Base-by-base conservation (phyloP, 257 asterid genomes). In the Thymus mandschuricus region DNA sequence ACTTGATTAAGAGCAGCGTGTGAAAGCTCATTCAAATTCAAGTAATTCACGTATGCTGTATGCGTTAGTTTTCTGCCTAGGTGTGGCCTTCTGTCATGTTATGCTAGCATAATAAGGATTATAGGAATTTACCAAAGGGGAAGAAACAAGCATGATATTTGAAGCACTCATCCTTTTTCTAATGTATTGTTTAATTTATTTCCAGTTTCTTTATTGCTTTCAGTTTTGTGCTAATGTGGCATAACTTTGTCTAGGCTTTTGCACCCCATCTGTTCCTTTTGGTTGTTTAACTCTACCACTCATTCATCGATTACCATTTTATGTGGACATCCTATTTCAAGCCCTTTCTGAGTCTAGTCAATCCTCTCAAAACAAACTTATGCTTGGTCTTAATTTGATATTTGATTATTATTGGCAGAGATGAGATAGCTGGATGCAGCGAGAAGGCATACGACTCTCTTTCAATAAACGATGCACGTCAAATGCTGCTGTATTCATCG, bases 351-450 rank as follows among this genome's bases (percentile, higher is more conserved):
- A 15, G 68, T 38, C 34, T 35, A 15, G 21, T 29, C 57, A 27
- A 38, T 38, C 41, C 7, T 38, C 7, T 38, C 1, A 38, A 38
- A 38, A 4, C 41, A 8, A 30, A 13, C 58, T 10, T 15, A 1
- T 35, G 38, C 31, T 13, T n/a, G 28, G 28, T 43, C 54, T 43
- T 3, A 63, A 41, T 10, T 35, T 79, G 56, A 60, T 43, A 30
- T 69, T 57, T 60, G 67, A 28, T 64, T 77, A n/a, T 67, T 55
- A 45, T 77, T 80, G 60, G 57, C 71, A 91, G 96, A 85, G 99
- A 94, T 78, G 97, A 91, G 87, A 91, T 91, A 78, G 91, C 96
- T 78, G 99, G 99, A 45, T 91, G 99, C 86, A 85, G 96, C 49
- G 97, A 93, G 81, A 91, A 89, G 82, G 92, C 99, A 29, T 94